Base-by-base conservation (phyloP, 169 alveolate species). In the Plasmodium coatneyi region DNA sequence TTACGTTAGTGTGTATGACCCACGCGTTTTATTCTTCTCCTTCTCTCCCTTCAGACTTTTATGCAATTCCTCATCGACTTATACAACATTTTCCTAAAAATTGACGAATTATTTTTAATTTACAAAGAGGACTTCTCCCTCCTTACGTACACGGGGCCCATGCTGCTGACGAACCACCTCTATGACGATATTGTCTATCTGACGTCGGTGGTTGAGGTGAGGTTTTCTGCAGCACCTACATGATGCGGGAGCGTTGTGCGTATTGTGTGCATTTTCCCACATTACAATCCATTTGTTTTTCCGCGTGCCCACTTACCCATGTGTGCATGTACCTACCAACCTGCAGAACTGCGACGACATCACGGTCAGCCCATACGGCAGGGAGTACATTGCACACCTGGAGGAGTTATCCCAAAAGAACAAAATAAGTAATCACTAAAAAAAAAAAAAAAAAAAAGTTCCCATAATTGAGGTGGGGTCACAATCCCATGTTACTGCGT, bases 31-130 rank as follows among this genome's bases (percentile, higher is more conserved):
- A 39, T 28, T 66, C 36, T 1, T 46, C 36, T 36, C 25, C 34
- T 1, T 22, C 54, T 71, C n/a, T 25, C 56, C 46, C 46, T 54
- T 36, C 41, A 86, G 93, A 86, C 72, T 4, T 86, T 86, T 86
- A 25, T 86, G 43, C 89, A 86, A 86, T 86, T 86, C 71, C 87
- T 86, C n/a, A 86, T 86, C 25, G 93, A 86, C 34, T 70, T 86
- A 36, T 86, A 87, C 43, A 87, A 87, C 87, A 87, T 87, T 12
- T 87, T 87, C 71, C 30, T 87, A 71, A 87, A 87, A 87, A 87
- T 87, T 43, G 93, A 87, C 43, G 93, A 87, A 9, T 6, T 78
- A 54, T 87, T 87, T 60, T 34, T 87, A 19, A 76, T 49, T 34
- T 16, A 87, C 71, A 76, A 78, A 28, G 71, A 54, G 7, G 70